A percentile compares a stretch with the other conserved stretches of the same genome.
Conservation (phyloP, 108 stramenopile species). For the Fragilaria crotonensis region DNA sequence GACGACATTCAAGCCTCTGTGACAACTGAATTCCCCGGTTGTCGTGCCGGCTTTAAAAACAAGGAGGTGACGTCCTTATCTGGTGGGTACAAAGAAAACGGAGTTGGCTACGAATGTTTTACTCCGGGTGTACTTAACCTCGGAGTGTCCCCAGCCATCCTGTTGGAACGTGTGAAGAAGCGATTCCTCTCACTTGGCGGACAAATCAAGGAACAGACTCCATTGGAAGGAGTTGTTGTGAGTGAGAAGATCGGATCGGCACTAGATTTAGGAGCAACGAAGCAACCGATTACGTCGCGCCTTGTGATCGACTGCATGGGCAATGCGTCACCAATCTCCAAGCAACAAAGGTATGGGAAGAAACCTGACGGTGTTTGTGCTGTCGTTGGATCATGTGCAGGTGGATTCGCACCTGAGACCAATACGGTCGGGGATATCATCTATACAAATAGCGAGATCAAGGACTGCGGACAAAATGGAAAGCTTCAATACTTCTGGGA, state of each 20-base stretch:
- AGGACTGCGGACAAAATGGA: conserved; percentile 54
- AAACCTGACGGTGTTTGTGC: conserved; percentile 88
- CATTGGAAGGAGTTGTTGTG: conserved; percentile 58
- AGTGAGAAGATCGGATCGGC: conserved; percentile 65
- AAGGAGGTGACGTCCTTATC: conserved; percentile 56
- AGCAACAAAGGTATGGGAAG: conserved; percentile 71
- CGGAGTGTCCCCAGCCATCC: conserved; percentile 55
- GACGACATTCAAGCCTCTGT: conserved; percentile 75
- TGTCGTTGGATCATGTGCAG: conserved; percentile 84
- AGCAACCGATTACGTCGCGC: conserved; percentile 60
- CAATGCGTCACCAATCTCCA: conserved; percentile 81
- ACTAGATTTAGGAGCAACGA: conserved; percentile 57
- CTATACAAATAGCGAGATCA: conserved; percentile 80
- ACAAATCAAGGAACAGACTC: conserved; percentile 47
- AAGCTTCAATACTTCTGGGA: conserved; percentile 94
- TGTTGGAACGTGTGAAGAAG: conserved; percentile 50
- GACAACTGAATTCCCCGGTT: conserved; percentile 71
- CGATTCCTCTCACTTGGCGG: conserved; percentile 55
- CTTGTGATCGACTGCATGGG: conserved; percentile 94
- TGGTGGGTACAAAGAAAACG: conserved; percentile 74
- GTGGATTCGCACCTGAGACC: conserved; percentile 68
- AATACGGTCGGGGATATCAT: conserved; percentile 88
- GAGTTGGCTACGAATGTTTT: conserved; percentile 61
- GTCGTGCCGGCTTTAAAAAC: conserved; percentile 71
- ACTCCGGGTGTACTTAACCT: conserved; percentile 76